These are phyloP conservation scores for Fagopyrum esculentum DNA, from an alignment of 148 eudicot genomes.

Conservation along the genomic window DNA sequence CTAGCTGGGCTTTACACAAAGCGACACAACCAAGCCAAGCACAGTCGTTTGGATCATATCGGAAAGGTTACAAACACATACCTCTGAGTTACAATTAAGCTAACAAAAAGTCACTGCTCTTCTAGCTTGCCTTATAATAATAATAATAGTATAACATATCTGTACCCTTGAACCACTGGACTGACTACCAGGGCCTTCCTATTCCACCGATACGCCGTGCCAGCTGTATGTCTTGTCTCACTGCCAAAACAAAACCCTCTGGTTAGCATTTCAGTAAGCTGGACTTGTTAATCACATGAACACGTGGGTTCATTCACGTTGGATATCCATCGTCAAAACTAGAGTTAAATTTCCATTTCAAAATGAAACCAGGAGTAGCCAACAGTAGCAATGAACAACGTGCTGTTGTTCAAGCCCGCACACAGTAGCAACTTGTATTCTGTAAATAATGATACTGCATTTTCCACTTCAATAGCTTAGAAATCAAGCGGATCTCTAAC, in stretches of 20 bases:
- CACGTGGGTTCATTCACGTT: not conserved
- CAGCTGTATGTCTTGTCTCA: conserved; percentile 67
- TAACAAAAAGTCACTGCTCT: not conserved
- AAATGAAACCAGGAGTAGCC: not conserved
- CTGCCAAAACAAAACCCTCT: conserved; percentile 25
- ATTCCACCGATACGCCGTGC: conserved; percentile 72
- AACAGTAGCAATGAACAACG: not conserved
- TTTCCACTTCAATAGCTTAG: not conserved
- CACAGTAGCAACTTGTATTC: not conserved
- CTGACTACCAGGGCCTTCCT: conserved; percentile 39
- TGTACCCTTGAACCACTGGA: not conserved
- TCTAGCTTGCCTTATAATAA: not conserved
- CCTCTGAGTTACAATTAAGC: not conserved
- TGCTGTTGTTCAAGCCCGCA: not conserved
- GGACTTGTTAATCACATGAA: not conserved
- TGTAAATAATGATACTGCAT: not conserved
- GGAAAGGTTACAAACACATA: not conserved
- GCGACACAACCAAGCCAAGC: not conserved
- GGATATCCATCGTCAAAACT: not conserved
- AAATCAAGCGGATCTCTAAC: not conserved
- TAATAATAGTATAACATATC: not conserved
- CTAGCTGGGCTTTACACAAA: not conserved
- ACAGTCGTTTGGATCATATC: not conserved
- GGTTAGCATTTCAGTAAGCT: not conserved
- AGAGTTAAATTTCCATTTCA: not conserved